phyloP scores from a whole-genome alignment of 1,284 basidiomycete species.

The Fomitopsis palustris region DNA sequence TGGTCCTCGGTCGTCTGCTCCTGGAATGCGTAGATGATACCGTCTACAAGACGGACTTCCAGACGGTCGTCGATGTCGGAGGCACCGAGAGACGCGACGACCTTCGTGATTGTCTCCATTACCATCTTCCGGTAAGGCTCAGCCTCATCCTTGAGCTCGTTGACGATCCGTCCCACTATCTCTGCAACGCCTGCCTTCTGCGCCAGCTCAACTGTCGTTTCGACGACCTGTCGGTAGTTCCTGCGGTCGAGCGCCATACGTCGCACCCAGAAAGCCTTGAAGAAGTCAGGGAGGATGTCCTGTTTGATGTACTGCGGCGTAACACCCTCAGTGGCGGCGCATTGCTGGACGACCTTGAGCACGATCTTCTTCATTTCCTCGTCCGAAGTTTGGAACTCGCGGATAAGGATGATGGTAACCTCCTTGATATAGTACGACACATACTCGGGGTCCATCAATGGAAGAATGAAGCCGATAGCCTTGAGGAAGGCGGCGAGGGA shows the following conservation, averaged over 20 bases:
- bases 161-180: conserved; percentile 93
- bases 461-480: conserved; percentile 99
- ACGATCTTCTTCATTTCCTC: conserved; percentile 99
- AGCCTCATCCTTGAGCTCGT: conserved; percentile 94
- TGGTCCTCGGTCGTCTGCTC: conserved; percentile 99
- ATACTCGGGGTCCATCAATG: conserved; percentile 99
- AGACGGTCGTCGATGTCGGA: conserved; percentile 96
- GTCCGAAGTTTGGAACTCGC: conserved; percentile 99
- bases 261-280: conserved; percentile 98
- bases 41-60: conserved; percentile 93
- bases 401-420: conserved; percentile 96
- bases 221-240: conserved; percentile 97
- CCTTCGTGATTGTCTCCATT: conserved; percentile 99
- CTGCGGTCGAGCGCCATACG: conserved; percentile 96
- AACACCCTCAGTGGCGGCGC: conserved; percentile 96
- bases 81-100: conserved; percentile 88
- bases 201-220: conserved; percentile 97
- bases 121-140: conserved; percentile 99
- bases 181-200: conserved; percentile 96
- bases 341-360: conserved; percentile 98
- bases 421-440: conserved; percentile 98
- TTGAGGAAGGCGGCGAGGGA: conserved; percentile 98
- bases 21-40: conserved; percentile 99
- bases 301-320: conserved; percentile 92
- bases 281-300: conserved; percentile 99